Conservation (phyloP, 345 rosid genomes). For the Salix koriyanagi region DNA sequence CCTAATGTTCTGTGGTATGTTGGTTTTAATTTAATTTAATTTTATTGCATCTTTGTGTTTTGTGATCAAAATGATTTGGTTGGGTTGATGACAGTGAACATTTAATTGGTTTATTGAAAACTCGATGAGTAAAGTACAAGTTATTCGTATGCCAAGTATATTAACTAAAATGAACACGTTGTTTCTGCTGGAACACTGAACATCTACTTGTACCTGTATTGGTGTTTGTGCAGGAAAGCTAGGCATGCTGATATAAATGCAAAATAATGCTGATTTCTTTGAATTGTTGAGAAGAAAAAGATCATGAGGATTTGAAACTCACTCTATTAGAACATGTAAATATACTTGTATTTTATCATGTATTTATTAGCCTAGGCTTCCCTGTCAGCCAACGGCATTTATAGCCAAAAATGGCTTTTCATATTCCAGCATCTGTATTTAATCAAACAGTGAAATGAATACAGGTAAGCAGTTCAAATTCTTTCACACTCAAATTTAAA, state of each 20-base stretch:
- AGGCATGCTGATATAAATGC: neutral
- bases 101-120: neutral
- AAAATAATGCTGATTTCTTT: slow-evolving; percentile 7
- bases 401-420: no score
- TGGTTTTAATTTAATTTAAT: neutral
- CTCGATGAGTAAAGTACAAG: neutral
- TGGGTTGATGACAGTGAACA: neutral
- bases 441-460: no score
- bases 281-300: neutral
- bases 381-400: no score
- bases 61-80: neutral
- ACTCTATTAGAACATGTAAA: no score
- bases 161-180: neutral
- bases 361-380: no score
- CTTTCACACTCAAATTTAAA: neutral
- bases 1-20: neutral
- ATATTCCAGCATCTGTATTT: no score
- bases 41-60: neutral
- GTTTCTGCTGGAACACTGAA: neutral
- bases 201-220: neutral
- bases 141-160: neutral
- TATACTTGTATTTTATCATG: no score
- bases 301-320: neutral
- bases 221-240: neutral
- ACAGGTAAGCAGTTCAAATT: no score